phyloP scores from a whole-genome alignment of 2,329 filamentous ascomycete genomes.

The Aspergillus tanneri region DNA sequence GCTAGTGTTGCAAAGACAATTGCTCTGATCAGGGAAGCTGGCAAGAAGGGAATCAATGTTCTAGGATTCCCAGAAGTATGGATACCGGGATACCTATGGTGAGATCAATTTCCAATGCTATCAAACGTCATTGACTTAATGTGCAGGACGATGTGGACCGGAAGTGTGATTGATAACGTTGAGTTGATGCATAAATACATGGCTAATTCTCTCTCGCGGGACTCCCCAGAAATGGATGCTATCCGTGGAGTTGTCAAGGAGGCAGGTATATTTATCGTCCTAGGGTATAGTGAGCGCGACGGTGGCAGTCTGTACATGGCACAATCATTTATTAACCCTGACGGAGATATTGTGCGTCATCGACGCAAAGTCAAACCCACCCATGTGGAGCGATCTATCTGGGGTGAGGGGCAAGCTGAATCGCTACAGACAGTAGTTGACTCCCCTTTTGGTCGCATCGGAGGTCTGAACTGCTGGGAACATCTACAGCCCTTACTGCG shows the following conservation, averaged over 20 bases:
- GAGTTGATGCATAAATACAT: no score
- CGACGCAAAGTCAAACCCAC: constrained; percentile 56
- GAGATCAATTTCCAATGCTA: no score
- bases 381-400: constrained; percentile 54
- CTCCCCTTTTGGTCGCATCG: constrained; percentile 41
- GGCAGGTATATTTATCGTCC: background rate
- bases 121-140: no score
- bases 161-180: no score
- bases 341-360: no score
- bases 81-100: constrained; percentile 19
- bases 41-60: constrained; percentile 47
- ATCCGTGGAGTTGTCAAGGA: no score
- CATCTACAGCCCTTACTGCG: constrained; percentile 53
- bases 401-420: constrained; percentile 46
- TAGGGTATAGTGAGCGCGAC: background rate
- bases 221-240: no score
- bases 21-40: constrained; percentile 50
- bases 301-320: background rate
- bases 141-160: no score
- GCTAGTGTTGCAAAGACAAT: constrained; percentile 50
- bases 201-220: no score
- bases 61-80: constrained; percentile 53
- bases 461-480: constrained; percentile 53
- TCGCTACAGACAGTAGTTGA: constrained; percentile 45
- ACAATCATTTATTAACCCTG: no score